Evolutionary conservation across 352 stramenopile species (phyloP), one percentile per base, ranked within the genome.

Genomic region (Peronospora farinosa): DNA sequence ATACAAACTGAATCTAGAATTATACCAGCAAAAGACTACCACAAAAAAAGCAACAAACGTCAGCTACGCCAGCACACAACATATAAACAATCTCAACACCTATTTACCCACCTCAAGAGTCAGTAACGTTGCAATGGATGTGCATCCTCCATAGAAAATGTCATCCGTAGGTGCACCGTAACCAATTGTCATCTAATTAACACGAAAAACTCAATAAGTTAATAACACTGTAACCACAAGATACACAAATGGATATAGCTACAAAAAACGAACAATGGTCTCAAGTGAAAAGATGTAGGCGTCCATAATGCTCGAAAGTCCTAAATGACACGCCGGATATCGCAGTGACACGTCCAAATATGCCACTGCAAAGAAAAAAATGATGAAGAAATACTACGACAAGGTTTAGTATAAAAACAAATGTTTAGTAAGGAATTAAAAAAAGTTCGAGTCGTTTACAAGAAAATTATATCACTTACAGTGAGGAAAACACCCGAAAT

Each of bases 261-360:
- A 30, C 11, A 44, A 38, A n/a, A 40, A 39, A 77, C 71, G 44
- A 57, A 93, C 83, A 46, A 93, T 93, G 5, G 83, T 91, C 50
- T 93, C 79, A 17, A 93, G 76, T 3, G 83, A 93, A 53, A 93
- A 93, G 43, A 93, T 69, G 54, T 93, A 93, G 31, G 83, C 75
- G 39, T 93, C 74, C 47, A 86, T 90, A 30, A 91, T 65, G 39
- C 72, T 87, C 19, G 45, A 60, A 51, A 93, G 54, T 12, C 83
- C 83, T 4, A 93, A 69, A 54, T 93, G 77, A 51, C 83, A 93
- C 28, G 75, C 65, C n/a, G 53, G 57, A 9, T 78, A 62, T 5
- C 68, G 69, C 51, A 69, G 42, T 12, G 79, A 90, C 16, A 93
- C 69, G 57, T 85, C 57, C 47, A 89, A 51, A 54, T 87, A 93